Base-by-base conservation (phyloP, 164 flowering plant genomes). In the Pachysandra terminalis region DNA sequence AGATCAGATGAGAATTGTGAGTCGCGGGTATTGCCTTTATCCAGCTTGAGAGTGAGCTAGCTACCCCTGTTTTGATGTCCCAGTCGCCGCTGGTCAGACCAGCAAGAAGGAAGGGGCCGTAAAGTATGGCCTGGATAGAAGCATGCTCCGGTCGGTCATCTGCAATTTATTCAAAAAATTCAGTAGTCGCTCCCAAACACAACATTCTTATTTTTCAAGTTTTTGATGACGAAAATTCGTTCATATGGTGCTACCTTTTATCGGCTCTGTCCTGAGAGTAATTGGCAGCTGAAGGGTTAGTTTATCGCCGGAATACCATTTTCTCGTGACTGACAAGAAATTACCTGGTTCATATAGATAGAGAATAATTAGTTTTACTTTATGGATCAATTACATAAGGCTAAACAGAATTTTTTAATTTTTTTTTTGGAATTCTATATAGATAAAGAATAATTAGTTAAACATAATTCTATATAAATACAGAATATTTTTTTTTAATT, bases 51-150 rank as follows among this genome's bases (percentile, higher is more conserved):
- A 75, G 73, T 56, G 90, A 80, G 27, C 48, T 56, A 0, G 63
- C 61, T 49, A 80, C 23, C 0, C 73, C 79, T 9, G 83, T 67
- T 71, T 81, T 74, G 23, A 91, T 74, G 75, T 86, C 85, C 89
- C 85, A 83, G 69, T 91, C 96, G n/a, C 87, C 90, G 28, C 22
- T 73, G 21, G 81, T 82, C 25, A 84, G 76, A 56, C 90, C 98
- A 16, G 86, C 91, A 19, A 95, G 90, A 67, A 91, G 80, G 73
- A 89, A 90, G 8, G 97, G 97, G n/a, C n/a, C n/a, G n/a, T n/a
- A n/a, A n/a, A n/a, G n/a, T n/a, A n/a, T n/a, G n/a, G n/a, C n/a
- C n/a, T 86, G 87, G 61, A 87, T 10, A 7, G 93, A 81, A 22
- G 84, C 77, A 72, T 73, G 85, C 35, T 87, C 83, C 5, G 87